Evolutionary conservation across 192 early-diverging fungal species (phyloP).

Genomic region (Jimgerdemannia lactiflua): DNA sequence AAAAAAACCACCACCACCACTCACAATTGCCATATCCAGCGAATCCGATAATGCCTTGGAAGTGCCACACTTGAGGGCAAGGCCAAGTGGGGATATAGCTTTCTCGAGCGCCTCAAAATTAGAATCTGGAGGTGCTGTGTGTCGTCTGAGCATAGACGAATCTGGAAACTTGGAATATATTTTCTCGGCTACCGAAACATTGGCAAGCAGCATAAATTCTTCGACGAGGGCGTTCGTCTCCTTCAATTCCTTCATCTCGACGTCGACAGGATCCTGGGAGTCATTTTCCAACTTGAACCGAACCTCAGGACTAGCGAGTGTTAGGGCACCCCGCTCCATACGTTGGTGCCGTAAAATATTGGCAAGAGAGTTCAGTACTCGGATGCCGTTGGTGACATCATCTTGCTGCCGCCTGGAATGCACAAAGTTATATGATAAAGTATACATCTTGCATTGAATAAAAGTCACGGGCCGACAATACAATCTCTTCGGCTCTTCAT

Average conservation of each 20-base stretch:
- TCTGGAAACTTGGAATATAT: slow-evolving; percentile 77
- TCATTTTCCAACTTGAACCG: slow-evolving; percentile 87
- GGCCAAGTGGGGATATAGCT: slow-evolving; percentile 54
- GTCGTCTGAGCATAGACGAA: slow-evolving; percentile 75
- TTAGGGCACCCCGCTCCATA: slow-evolving; percentile 85
- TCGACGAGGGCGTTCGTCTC: slow-evolving; percentile 96
- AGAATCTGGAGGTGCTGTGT: slow-evolving; percentile 47
- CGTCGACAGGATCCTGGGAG: slow-evolving; percentile 89
- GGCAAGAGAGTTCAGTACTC: slow-evolving; percentile 74
- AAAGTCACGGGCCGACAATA: not conserved
- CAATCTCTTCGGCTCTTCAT: not conserved
- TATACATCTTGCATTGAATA: slow-evolving; percentile 10
- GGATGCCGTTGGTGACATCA: slow-evolving; percentile 67
- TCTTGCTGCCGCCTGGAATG: slow-evolving; percentile 47
- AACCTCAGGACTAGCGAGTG: slow-evolving; percentile 88
- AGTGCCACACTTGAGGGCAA: slow-evolving; percentile 62
- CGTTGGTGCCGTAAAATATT: slow-evolving; percentile 75
- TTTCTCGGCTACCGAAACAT: slow-evolving; percentile 91
- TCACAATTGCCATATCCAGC: slow-evolving; percentile 75
- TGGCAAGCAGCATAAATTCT: slow-evolving; percentile 98
- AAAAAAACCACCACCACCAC: not conserved
- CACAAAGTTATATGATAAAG: slow-evolving; percentile 42
- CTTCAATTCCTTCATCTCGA: slow-evolving; percentile 81
- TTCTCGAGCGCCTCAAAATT: slow-evolving; percentile 56
- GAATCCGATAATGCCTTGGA: slow-evolving; percentile 85